Percentiles rank a stretch among this genome's conserved stretches.
Evolutionary conservation across 441 rosid genomes (phyloP).

Genomic region (Hura crepitans): DNA sequence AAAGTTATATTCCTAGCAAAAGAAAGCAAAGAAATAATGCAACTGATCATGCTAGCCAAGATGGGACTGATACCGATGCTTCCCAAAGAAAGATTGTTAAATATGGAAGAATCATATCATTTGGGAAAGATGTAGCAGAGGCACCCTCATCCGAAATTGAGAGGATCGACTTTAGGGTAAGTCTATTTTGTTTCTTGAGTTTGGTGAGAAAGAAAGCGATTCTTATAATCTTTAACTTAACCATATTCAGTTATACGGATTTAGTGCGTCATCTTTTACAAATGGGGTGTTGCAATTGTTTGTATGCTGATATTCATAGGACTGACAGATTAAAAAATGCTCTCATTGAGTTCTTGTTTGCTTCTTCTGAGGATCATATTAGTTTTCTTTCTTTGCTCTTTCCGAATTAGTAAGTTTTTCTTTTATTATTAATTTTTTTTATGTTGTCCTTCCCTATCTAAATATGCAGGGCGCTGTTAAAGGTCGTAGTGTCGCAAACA

Average conservation of each 20-base stretch:
- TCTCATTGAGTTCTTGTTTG: constrained; percentile 3
- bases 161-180: constrained; percentile 81
- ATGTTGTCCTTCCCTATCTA: constrained; percentile 7
- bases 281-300: not conserved
- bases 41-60: constrained; percentile 21
- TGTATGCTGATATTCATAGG: not conserved
- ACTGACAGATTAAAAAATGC: constrained; percentile 2
- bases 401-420: not conserved
- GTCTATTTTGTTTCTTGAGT: constrained; percentile 14
- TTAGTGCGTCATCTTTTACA: not conserved
- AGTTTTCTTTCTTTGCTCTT: not conserved
- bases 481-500: constrained; percentile 65
- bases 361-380: constrained; percentile 9
- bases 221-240: not conserved
- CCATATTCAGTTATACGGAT: not conserved
- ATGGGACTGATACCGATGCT: constrained; percentile 31
- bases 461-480: constrained; percentile 78
- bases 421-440: not conserved
- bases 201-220: not conserved
- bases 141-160: constrained; percentile 59
- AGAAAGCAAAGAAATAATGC: constrained; percentile 28
- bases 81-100: constrained; percentile 41
- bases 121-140: constrained; percentile 79
- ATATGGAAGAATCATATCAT: constrained; percentile 87
- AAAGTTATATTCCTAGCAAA: constrained; percentile 40